Evolutionary conservation across 2,329 filamentous ascomycete genomes (phyloP), one percentile per base, ranked within the genome.

Genomic region (Calonectria pseudoturangicola): DNA sequence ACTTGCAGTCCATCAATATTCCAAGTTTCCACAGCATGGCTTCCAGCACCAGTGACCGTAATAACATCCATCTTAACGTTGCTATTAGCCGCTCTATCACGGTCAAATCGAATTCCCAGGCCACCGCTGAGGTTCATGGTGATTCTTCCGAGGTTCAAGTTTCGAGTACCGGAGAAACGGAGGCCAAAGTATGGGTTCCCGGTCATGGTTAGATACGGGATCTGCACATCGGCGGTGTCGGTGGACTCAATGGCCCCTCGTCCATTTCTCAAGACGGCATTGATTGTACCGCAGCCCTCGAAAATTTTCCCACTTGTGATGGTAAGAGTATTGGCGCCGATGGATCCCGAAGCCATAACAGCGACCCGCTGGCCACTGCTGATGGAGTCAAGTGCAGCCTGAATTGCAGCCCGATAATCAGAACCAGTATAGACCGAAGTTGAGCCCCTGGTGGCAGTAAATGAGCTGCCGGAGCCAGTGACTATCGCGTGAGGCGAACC

Each of bases 1-100:
- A 91, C 88, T 1, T 80, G 83, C 2, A 91, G 84, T 13, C 87
- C 87, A 74, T 90, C 86, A 50, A 91, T 91, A 79, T 91, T 91
- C 88, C 89, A 91, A 0, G 87, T 89, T 81, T 91, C 89, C 41
- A 91, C 88, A 3, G 88, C 89, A 77, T 91, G 89, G 77, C 87
- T 89, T 7, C 87, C 83, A 9, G 89, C 88, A 3, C 89, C 89
- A 0, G 84, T 89, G 28, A 90, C 87, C 7, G 74, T 85, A 74
- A 91, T 87, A 39, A 81, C 83, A 66, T 85, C 89, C 85, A 91
- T 91, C 36, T 82, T 85, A 9, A 91, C 89, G 73, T 90, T 89
- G 18, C 81, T 83, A 81, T 89, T 91, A 41, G 85, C 84, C 4
- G 88, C 86, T 4, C 81, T 74, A 81, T 91, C 89, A 39, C 89